These are phyloP conservation scores for Peterozyma xylosa DNA, from an alignment of 805 yeast genomes.

Conservation along the genomic window DNA sequence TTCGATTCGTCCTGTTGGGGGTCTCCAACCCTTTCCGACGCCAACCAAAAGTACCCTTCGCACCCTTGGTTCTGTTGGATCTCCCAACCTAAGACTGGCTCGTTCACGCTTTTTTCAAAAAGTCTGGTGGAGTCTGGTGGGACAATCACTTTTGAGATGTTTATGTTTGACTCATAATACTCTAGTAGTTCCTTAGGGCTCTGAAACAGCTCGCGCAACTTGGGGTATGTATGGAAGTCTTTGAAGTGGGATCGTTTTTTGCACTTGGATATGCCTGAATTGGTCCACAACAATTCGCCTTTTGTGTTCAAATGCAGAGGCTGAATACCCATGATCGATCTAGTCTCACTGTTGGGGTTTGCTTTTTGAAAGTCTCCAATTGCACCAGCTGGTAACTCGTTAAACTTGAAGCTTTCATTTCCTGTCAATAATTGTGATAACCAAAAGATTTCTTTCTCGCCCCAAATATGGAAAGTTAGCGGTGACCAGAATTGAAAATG, in stretches of 20 bases:
- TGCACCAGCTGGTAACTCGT: slow-evolving; percentile 45
- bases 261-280: slow-evolving; percentile 65
- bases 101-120: slow-evolving; percentile 29
- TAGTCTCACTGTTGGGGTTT: slow-evolving; percentile 17
- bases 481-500: slow-evolving; percentile 34
- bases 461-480: slow-evolving; percentile 51
- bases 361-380: slow-evolving; percentile 28
- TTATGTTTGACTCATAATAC: slow-evolving; percentile 31
- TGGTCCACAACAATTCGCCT: slow-evolving; percentile 53
- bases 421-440: slow-evolving; percentile 53
- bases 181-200: slow-evolving; percentile 19
- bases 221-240: slow-evolving; percentile 26
- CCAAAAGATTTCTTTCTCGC: slow-evolving; percentile 79
- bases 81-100: slow-evolving; percentile 50
- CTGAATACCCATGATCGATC: slow-evolving; percentile 21
- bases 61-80: slow-evolving; percentile 38
- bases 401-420: slow-evolving; percentile 45
- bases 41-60: slow-evolving; percentile 56
- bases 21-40: slow-evolving; percentile 50
- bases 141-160: slow-evolving; percentile 27
- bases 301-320: slow-evolving; percentile 55
- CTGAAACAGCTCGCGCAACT: slow-evolving; percentile 15
- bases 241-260: slow-evolving; percentile 32
- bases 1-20: slow-evolving; percentile 13
- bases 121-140: slow-evolving; percentile 44